Conservation (phyloP, 495 filamentous ascomycete genomes). For the Trichocladium antarcticum region DNA sequence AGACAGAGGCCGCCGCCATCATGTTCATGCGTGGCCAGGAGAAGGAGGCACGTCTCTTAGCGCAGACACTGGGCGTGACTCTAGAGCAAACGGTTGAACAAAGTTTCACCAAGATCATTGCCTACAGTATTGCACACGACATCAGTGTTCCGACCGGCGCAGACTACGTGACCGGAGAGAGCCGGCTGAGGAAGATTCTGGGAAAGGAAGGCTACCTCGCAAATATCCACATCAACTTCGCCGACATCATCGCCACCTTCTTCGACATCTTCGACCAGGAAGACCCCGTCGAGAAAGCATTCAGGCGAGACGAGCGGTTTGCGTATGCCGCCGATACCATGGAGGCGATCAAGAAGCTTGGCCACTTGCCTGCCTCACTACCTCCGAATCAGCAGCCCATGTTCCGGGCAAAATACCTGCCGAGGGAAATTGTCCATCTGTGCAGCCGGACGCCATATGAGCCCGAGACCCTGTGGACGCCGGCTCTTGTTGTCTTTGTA, state of each 20-base stretch:
- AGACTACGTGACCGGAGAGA: slow-evolving; percentile 52
- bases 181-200: slow-evolving; percentile 54
- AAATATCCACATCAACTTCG: slow-evolving; percentile 56
- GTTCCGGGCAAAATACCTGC: slow-evolving; percentile 65
- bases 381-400: slow-evolving; percentile 73
- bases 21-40: slow-evolving; percentile 73
- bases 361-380: slow-evolving; percentile 47
- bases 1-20: slow-evolving; percentile 71
- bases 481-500: slow-evolving; percentile 60
- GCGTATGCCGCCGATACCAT: slow-evolving; percentile 50
- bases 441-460: slow-evolving; percentile 60
- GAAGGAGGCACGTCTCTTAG: slow-evolving; percentile 47
- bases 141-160: slow-evolving; percentile 49
- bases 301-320: slow-evolving; percentile 52
- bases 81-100: slow-evolving; percentile 46
- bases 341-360: slow-evolving; percentile 52
- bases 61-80: slow-evolving; percentile 42
- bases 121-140: slow-evolving; percentile 75
- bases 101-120: slow-evolving; percentile 71
- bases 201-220: slow-evolving; percentile 52
- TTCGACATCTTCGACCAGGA: slow-evolving; percentile 66
- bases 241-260: slow-evolving; percentile 61
- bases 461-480: slow-evolving; percentile 59
- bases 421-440: slow-evolving; percentile 61
- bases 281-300: slow-evolving; percentile 56